Percentiles rank a stretch among this genome's conserved stretches.
Conservation (phyloP, 495 filamentous ascomycete genomes). For the Tuber melanosporum region DNA sequence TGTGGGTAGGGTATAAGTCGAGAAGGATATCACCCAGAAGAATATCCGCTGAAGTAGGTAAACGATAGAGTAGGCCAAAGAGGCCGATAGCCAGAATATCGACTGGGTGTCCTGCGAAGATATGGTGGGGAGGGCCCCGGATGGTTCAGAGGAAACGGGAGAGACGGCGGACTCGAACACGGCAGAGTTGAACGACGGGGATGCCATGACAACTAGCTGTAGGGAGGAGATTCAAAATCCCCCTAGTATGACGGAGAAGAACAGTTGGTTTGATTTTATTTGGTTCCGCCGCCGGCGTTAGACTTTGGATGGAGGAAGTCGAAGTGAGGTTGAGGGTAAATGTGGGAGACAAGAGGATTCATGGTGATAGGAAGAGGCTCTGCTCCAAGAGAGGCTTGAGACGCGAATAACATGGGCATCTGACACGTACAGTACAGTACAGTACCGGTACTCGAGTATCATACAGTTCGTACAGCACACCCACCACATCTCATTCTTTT, state of each 20-base stretch:
- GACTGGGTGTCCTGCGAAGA: conserved; percentile 31
- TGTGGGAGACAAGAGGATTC: background rate
- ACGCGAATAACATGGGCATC: background rate
- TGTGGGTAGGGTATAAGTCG: conserved; percentile 80
- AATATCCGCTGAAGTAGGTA: conserved; percentile 65
- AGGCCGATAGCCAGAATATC: conserved; percentile 44
- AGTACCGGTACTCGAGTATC: background rate
- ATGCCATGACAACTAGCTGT: conserved; percentile 13
- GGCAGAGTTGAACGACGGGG: conserved; percentile 9
- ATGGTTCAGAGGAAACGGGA: conserved; percentile 9
- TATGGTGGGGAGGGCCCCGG: conserved; percentile 12
- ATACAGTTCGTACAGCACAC: too few species aligned
- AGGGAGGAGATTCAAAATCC: background rate
- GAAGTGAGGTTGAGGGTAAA: background rate
- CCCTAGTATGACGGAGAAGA: background rate
- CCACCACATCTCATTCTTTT: background rate
- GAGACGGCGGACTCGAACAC: conserved; percentile 14
- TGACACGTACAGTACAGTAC: background rate
- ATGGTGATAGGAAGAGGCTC: background rate
- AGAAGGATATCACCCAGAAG: conserved; percentile 76
- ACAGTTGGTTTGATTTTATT: background rate
- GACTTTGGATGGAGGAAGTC: background rate
- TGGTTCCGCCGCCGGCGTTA: background rate
- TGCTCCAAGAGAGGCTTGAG: background rate
- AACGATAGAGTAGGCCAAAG: conserved; percentile 49